Conservation (phyloP, 2,329 filamentous ascomycete genomes). For the Chrysoporthe cubensis region DNA sequence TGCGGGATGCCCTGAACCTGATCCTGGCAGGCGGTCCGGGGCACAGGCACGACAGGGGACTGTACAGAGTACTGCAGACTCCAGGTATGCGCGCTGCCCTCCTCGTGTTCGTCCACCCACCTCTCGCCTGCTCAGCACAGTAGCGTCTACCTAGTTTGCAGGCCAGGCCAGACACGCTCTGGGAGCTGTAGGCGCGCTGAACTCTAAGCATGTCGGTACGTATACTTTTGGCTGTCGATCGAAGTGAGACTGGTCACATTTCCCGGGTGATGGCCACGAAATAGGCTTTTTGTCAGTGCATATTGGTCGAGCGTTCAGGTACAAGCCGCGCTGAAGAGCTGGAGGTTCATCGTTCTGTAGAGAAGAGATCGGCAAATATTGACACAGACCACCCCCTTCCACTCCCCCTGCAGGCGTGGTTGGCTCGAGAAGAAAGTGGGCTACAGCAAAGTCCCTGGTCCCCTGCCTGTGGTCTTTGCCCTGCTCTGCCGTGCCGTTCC, state of each 20-base stretch:
- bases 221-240: neutral
- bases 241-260: neutral
- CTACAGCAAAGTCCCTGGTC: neutral
- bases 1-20: neutral
- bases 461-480: neutral
- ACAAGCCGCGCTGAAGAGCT: neutral
- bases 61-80: neutral
- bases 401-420: neutral
- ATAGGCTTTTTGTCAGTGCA: neutral
- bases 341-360: neutral
- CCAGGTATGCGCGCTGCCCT: neutral
- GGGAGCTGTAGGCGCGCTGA: neutral
- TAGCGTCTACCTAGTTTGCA: too few relatives aligned
- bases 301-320: neutral
- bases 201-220: neutral
- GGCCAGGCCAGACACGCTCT: neutral
- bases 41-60: neutral
- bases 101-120: neutral
- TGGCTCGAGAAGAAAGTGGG: neutral
- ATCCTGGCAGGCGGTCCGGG: slow-evolving; percentile 3
- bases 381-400: slow-evolving; percentile 7
- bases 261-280: neutral
- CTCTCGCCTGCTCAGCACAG: neutral
- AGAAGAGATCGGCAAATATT: neutral
- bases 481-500: slow-evolving; percentile 23